These are phyloP conservation scores for Annona squamosa DNA, from an alignment of 164 flowering plant genomes.

Conservation along the genomic window DNA sequence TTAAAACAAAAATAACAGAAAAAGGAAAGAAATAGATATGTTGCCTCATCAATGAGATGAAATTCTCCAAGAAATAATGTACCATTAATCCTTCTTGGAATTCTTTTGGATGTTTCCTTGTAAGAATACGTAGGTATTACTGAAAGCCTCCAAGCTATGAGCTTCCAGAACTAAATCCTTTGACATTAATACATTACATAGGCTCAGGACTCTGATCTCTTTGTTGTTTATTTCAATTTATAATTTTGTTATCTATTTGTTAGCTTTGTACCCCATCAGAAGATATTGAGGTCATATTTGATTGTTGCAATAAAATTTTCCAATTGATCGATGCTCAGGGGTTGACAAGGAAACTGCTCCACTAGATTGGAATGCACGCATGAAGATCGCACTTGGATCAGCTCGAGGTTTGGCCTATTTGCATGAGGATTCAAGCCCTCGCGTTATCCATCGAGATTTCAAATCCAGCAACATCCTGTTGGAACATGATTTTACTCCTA, in stretches of 20 bases:
- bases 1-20: background rate
- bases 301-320: background rate
- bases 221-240: no score
- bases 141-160: no score
- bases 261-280: no score
- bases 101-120: no score
- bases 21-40: no score
- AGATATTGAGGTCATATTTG: background rate
- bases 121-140: no score
- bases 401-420: constrained; percentile 94
- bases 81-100: no score
- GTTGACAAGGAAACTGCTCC: constrained; percentile 63
- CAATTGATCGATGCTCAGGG: constrained; percentile 31
- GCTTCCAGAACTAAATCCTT: background rate
- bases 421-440: constrained; percentile 95
- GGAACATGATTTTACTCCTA: constrained; percentile 85
- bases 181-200: background rate
- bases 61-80: no score
- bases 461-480: constrained; percentile 90
- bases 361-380: constrained; percentile 75
- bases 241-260: no score
- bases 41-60: no score
- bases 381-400: constrained; percentile 94
- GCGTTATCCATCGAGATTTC: constrained; percentile 92
- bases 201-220: background rate